Evolutionary conservation across 768 basidiomycete species (phyloP).

Genomic region (Rhizopogon rudus): DNA sequence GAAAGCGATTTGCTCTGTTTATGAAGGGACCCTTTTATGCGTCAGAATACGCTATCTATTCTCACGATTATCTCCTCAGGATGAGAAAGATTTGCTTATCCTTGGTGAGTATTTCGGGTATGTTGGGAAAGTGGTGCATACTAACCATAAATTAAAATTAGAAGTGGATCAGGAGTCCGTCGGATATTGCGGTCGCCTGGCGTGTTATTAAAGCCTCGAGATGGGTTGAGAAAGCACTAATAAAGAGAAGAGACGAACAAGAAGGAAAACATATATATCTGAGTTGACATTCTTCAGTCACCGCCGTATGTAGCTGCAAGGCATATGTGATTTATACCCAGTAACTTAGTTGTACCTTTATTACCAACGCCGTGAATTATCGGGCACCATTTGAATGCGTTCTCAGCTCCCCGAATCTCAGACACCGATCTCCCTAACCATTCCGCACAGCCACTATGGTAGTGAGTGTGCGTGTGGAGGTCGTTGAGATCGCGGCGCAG

Average conservation of each 20-base stretch:
- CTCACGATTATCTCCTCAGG: background rate
- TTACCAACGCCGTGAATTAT: too few species aligned
- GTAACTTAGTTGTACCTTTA: too few species aligned
- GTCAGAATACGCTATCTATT: background rate
- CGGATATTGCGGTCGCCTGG: background rate
- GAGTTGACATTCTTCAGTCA: too few species aligned
- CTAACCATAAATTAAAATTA: background rate
- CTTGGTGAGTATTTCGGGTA: background rate
- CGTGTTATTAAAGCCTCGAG: background rate
- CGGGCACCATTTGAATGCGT: too few species aligned
- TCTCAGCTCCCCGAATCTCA: too few species aligned
- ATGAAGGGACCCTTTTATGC: background rate
- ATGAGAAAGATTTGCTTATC: background rate
- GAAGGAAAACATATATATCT: too few species aligned
- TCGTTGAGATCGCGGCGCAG: too few species aligned
- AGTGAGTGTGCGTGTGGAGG: too few species aligned
- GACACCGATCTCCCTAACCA: too few species aligned
- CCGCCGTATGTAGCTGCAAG: too few species aligned
- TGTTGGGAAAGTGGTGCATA: too few species aligned
- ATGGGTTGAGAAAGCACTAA: background rate
- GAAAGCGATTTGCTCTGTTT: background rate
- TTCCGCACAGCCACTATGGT: too few species aligned
- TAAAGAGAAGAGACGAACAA: background rate
- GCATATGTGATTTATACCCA: background rate
- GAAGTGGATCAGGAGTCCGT: background rate